A percentile compares a stretch with the other conserved stretches of the same genome.
Conservation (phyloP, 306 rosid species). For the Calophaca sinica region DNA sequence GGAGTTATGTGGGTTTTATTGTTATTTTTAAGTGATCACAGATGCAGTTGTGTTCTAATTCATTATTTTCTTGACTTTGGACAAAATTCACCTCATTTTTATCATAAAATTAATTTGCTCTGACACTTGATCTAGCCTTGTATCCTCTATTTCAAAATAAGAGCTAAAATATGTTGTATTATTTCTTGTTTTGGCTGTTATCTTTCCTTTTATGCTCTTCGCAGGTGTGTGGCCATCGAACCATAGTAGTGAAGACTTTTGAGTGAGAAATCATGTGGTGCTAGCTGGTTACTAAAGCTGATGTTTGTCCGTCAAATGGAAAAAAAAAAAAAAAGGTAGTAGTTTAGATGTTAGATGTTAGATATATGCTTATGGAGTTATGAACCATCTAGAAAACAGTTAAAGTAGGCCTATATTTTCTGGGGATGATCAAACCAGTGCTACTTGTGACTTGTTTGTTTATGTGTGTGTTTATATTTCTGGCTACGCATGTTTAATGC, state of each 20-base stretch:
- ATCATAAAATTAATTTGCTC: no score
- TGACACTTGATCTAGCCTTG: no score
- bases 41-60: background rate
- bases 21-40: background rate
- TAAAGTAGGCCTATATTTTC: no score
- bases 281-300: background rate
- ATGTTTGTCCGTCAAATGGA: no score
- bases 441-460: background rate
- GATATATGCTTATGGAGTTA: no score
- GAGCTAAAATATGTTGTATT: background rate
- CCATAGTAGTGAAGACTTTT: background rate
- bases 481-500: background rate
- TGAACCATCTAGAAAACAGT: no score
- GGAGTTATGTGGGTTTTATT: background rate
- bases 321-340: no score
- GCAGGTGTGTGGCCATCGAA: constrained; percentile 15
- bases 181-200: no score
- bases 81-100: background rate
- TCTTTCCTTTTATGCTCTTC: background rate
- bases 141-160: background rate
- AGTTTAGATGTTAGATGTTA: no score
- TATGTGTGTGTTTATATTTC: background rate
- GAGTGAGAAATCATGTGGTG: background rate
- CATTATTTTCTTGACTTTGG: background rate
- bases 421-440: no score